Evolutionary conservation across 495 filamentous ascomycete genomes (phyloP), one percentile per base, ranked within the genome.

Genomic region (Achaetomiella virescens): DNA sequence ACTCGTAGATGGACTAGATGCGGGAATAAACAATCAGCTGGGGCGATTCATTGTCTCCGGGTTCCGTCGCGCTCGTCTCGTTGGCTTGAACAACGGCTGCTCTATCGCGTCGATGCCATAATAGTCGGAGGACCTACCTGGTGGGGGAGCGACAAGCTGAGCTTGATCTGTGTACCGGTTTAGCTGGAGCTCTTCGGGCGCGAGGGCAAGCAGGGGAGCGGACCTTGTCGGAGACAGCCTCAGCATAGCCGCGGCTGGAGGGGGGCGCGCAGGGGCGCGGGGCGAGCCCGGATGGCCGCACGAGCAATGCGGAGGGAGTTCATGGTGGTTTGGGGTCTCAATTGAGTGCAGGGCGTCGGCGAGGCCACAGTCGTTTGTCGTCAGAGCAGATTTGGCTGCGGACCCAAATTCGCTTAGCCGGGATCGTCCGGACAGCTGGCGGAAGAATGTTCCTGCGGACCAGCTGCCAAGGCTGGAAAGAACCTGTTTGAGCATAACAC

Each of bases 71-170:
- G 37, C 22, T 17, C 25, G 18, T 44, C 18, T 47, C 46, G n/a
- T 37, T 8, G 11, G 43, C 11, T 18, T 2, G 20, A 7, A 18
- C 27, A 31, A 27, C 29, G 15, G 24, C 37, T 6, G 50, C 17
- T 43, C 29, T 17, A 31, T 44, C 27, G 38, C 33, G 17, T 18
- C 3, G 35, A 8, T 7, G 25, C 6, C 44, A 6, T 48, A 36
- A 14, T 33, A 21, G 36, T 9, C 36, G 55, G 52, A 33, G 22
- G 38, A 43, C 57, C 87, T 87, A 98, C 93, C 90, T 97, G 90
- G 77, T 97, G 95, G 78, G 93, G 93, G 59, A 99, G 87, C 70
- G 88, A 82, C 78, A 99, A 82, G 78, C 89, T 93, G 75, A 99
- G 83, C 83, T 93, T 90, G 82, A 99, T 95, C 85, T 97, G 86